phyloP scores from a whole-genome alignment of 345 rosid species.

The Lenwebbia sp. region DNA sequence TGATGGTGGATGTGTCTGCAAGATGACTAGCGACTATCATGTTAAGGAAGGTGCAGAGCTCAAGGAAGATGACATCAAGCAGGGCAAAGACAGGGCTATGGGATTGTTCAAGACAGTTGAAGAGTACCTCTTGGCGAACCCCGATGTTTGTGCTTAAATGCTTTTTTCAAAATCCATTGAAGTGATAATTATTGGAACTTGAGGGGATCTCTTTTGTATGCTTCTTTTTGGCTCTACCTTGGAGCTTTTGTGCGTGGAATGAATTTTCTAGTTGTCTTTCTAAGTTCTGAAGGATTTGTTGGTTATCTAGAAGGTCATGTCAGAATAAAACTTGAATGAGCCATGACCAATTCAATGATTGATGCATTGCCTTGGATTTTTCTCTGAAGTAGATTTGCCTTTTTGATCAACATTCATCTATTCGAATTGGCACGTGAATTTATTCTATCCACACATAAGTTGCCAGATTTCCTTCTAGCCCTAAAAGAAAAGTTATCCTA shows the following conservation, averaged over 20 bases:
- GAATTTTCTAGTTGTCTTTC: background rate
- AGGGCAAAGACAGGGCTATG: constrained; percentile 2
- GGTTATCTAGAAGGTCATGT: background rate
- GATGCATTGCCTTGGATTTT: background rate
- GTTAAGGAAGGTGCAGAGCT: background rate
- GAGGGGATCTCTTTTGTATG: background rate
- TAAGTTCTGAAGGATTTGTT: background rate
- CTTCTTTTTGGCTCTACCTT: background rate
- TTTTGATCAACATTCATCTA: background rate
- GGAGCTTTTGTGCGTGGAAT: background rate
- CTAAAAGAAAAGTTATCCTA: too few relatives aligned
- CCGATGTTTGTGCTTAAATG: background rate
- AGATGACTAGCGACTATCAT: constrained; percentile 4
- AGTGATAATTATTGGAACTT: background rate
- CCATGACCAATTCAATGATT: background rate
- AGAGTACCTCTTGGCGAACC: constrained; percentile 14
- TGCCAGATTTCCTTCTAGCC: background rate
- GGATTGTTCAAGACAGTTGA: constrained; percentile 14
- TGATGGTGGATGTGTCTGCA: background rate
- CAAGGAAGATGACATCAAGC: constrained; percentile 9
- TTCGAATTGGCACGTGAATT: background rate
- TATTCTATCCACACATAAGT: background rate
- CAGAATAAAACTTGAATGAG: background rate
- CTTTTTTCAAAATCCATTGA: too few relatives aligned
- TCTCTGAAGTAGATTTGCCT: background rate